phyloP scores from a whole-genome alignment of 257 asterid genomes.

The Lithospermum erythrorhizon region DNA sequence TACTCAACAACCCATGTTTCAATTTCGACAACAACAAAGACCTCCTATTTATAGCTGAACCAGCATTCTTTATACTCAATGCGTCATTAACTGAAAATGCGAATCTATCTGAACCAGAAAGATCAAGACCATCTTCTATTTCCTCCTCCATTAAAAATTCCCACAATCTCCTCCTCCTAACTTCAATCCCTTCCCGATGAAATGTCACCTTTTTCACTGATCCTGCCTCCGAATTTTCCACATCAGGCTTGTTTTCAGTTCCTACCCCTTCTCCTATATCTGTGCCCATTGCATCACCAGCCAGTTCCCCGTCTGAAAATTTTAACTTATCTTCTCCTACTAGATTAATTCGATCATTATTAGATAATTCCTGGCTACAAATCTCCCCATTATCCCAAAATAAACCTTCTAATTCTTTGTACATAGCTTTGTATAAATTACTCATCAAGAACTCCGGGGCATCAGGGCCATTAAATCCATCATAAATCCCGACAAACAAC shows the following conservation, averaged over 20 bases:
- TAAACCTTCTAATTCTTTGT: conserved; percentile 18
- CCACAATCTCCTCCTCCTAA: conserved; percentile 24
- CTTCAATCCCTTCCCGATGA: conserved; percentile 14
- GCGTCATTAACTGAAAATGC: conserved; percentile 29
- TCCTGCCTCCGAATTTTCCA: conserved; percentile 5
- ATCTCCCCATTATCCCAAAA: conserved; percentile 19
- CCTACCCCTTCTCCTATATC: conserved; percentile 23
- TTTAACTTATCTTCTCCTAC: background rate
- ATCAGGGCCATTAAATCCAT: conserved; percentile 23
- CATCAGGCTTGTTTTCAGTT: conserved; percentile 24
- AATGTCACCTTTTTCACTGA: conserved; percentile 17
- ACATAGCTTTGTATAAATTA: conserved; percentile 19
- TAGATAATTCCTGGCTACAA: background rate
- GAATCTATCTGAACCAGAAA: conserved; percentile 23
- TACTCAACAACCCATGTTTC: conserved; percentile 20
- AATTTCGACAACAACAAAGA: conserved; percentile 17
- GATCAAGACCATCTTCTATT: conserved; percentile 22
- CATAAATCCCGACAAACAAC: conserved; percentile 21
- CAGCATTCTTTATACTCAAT: conserved; percentile 17
- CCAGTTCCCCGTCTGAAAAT: background rate
- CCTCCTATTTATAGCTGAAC: conserved; percentile 18
- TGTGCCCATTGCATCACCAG: conserved; percentile 7
- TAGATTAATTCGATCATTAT: background rate
- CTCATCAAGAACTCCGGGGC: conserved; percentile 22
- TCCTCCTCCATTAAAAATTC: conserved; percentile 19